These are phyloP conservation scores for Kwoniella shandongensis DNA, from an alignment of 768 basidiomycete genomes.

Conservation along the genomic window DNA sequence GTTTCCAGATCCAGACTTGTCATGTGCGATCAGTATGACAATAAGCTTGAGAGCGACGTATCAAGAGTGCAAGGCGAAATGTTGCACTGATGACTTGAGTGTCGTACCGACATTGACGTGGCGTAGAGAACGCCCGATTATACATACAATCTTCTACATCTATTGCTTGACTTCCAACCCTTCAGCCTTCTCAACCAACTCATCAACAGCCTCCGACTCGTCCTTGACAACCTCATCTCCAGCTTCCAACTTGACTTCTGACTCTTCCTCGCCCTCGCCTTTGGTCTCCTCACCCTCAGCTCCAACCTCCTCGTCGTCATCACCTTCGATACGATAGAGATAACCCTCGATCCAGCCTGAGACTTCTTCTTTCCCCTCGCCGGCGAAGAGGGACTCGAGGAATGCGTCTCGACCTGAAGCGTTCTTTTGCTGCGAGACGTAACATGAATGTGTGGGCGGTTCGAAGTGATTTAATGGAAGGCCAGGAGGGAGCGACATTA, in stretches of 20 bases:
- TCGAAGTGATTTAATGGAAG: too few species aligned
- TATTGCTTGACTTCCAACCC: conserved; percentile 17
- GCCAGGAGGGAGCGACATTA: too few species aligned
- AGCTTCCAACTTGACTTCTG: conserved; percentile 77
- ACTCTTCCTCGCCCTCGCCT: conserved; percentile 73
- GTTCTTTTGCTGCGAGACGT: conserved; percentile 47
- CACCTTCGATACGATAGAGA: conserved; percentile 72
- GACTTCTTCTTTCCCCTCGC: conserved; percentile 53
- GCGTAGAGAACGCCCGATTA: neutral
- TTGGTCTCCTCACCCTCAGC: conserved; percentile 69
- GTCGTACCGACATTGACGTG: neutral
- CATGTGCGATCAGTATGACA: too few species aligned
- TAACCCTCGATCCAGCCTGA: conserved; percentile 54
- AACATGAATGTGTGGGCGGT: conserved; percentile 58
- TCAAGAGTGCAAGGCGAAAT: too few species aligned
- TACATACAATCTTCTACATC: conserved; percentile 1
- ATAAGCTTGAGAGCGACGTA: too few species aligned
- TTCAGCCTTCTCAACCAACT: conserved; percentile 38
- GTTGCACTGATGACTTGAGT: too few species aligned
- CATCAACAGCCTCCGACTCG: conserved; percentile 49
- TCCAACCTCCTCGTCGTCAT: conserved; percentile 74
- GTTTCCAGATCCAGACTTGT: too few species aligned
- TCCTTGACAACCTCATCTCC: conserved; percentile 73
- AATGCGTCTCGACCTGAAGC: conserved; percentile 48
- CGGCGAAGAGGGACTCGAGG: conserved; percentile 47